Conservation (phyloP, 352 stramenopile genomes). For the Pythium insidiosum region DNA sequence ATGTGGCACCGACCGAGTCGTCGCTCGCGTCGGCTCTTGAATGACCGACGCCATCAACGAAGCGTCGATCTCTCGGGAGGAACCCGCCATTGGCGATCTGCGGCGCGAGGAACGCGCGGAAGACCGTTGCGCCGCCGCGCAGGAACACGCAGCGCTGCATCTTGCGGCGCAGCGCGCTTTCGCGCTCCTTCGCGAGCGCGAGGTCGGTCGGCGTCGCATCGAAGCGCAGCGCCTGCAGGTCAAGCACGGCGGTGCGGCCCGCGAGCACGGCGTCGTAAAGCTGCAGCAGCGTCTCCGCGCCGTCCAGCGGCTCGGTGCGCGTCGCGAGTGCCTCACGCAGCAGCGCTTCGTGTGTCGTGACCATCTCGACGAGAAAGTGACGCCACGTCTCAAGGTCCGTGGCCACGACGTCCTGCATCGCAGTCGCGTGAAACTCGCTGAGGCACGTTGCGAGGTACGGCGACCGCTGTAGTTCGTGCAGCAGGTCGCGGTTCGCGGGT, state of each 20-base stretch:
- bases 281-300: constrained; percentile 35
- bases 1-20: neutral
- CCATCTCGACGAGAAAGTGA: constrained; percentile 57
- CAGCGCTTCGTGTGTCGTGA: constrained; percentile 40
- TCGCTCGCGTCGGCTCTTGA: too few species aligned
- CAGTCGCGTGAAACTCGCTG: constrained; percentile 48
- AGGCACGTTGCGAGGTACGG: constrained; percentile 51
- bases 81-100: constrained; percentile 37
- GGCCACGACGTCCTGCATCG: constrained; percentile 55
- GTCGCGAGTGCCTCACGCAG: constrained; percentile 39
- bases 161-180: constrained; percentile 29
- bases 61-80: constrained; percentile 18
- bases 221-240: constrained; percentile 40
- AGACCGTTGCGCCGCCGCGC: constrained; percentile 31
- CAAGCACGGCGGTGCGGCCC: constrained; percentile 28
- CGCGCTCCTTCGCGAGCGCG: constrained; percentile 20
- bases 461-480: constrained; percentile 41
- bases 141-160: constrained; percentile 53
- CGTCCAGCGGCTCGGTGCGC: constrained; percentile 38
- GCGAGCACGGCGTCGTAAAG: constrained; percentile 37
- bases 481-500: constrained; percentile 30
- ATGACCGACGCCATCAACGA: too few species aligned
- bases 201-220: constrained; percentile 25
- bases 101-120: constrained; percentile 29
- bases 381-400: constrained; percentile 53